Evolutionary conservation across 441 rosid genomes (phyloP).

Genomic region (Lepidium campestre): DNA sequence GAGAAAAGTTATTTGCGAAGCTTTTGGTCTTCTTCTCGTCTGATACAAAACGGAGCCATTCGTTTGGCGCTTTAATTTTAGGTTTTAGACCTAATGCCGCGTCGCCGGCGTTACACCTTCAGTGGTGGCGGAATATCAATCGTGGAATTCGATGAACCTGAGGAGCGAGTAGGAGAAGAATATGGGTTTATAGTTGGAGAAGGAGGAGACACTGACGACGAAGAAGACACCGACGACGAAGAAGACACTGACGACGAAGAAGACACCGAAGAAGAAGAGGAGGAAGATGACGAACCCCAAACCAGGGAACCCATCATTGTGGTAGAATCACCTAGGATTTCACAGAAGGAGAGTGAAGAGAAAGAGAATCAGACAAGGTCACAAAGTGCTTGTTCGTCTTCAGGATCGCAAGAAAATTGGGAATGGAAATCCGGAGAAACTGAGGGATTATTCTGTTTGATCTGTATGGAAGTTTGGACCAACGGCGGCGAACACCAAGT

Average conservation of each 20-base stretch:
- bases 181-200: background rate
- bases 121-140: background rate
- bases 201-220: constrained; percentile 12
- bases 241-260: constrained; percentile 8
- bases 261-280: constrained; percentile 23
- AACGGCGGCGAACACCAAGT: constrained; percentile 61
- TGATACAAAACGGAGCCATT: background rate
- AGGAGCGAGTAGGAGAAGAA: constrained; percentile 19
- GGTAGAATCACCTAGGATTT: constrained; percentile 25
- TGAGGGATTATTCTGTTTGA: constrained; percentile 70
- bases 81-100: constrained; percentile 20
- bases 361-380: constrained; percentile 32
- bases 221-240: constrained; percentile 15
- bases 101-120: background rate
- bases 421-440: constrained; percentile 43
- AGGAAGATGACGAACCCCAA: constrained; percentile 16
- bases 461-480: constrained; percentile 84
- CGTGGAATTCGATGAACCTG: background rate
- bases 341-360: constrained; percentile 13
- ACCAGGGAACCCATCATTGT: constrained; percentile 10
- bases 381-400: constrained; percentile 23
- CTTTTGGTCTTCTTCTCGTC: background rate
- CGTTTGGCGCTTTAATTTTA: background rate
- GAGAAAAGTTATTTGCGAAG: background rate
- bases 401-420: constrained; percentile 37